Evolutionary conservation across 78 protist genomes (phyloP), one percentile per base, ranked within the genome.

Genomic region (Corallochytrium limacisporum): DNA sequence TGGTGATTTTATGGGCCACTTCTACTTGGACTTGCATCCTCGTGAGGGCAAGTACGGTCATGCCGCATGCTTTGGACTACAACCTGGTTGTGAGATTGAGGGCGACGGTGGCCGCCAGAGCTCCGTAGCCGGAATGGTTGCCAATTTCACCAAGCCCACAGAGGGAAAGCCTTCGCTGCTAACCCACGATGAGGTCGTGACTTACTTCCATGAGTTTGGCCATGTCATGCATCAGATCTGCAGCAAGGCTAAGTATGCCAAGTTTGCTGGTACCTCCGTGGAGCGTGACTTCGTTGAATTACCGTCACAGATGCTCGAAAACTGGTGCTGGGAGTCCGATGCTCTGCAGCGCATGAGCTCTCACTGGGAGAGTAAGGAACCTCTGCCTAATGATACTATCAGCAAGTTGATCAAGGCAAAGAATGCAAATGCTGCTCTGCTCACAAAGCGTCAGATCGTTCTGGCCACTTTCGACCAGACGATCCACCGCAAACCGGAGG

Each of bases 21-120:
- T 79, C 65, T 74, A 67, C 47, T 57, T 84, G n/a, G 89, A 84
- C 47, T 42, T 84, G 47, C 65, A 57, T 65, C 88, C 88, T 35
- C 62, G 88, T 42, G 83, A 75, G 13, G 72, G 69, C 36, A 75
- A 82, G 73, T 82, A 60, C 69, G 53, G 65, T 24, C 87, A 82
- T 44, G 83, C 83, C 13, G 73, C 74, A 3, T 53, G 63, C 53
- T 74, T 53, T 22, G 68, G 70, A 15, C 70, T 69, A 29, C 71
- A 51, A 26, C 66, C 54, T 22, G 43, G 60, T 42, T 66, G 67
- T 40, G 13, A 53, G n/a, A n/a, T n/a, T n/a, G n/a, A n/a, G n/a
- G n/a, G n/a, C n/a, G n/a, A n/a, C n/a, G 62, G 39, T 12, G 42
- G 42, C 10, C 46, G 68, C 29, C 80, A 53, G 24, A 37, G 16